Percentiles rank a stretch among this genome's conserved stretches.
These are phyloP conservation scores for Bertia moriformis DNA, from an alignment of 2,329 filamentous ascomycete species.

Conservation along the genomic window DNA sequence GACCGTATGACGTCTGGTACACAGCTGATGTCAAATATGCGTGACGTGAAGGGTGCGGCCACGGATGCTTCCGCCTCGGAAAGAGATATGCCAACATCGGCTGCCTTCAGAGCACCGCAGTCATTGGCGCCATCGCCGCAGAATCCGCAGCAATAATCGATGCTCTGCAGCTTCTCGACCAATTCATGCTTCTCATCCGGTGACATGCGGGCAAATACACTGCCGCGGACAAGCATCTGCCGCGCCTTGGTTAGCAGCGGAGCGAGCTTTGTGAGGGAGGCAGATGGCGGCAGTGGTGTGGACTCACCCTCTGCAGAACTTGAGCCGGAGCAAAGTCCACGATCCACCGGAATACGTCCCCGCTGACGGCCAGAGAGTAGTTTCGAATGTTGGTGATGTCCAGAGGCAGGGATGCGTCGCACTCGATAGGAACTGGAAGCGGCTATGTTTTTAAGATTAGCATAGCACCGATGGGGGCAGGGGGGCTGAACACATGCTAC, in stretches of 20 bases:
- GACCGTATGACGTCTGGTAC: constrained; percentile 80
- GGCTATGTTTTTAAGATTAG: constrained; percentile 32
- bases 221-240: constrained; percentile 77
- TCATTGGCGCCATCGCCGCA: constrained; percentile 97
- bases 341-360: constrained; percentile 93
- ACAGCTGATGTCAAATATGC: constrained; percentile 90
- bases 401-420: constrained; percentile 73
- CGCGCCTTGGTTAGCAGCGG: too few species aligned
- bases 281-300: background rate
- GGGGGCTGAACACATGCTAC: too few species aligned
- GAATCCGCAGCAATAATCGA: constrained; percentile 90
- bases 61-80: constrained; percentile 96
- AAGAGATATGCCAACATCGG: constrained; percentile 90
- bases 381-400: constrained; percentile 70
- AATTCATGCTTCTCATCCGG: constrained; percentile 97
- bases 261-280: background rate
- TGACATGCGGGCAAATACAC: constrained; percentile 96
- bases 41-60: constrained; percentile 87
- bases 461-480: background rate
- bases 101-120: constrained; percentile 89
- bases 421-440: constrained; percentile 52
- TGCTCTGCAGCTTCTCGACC: constrained; percentile 89
- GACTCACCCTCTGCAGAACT: constrained; percentile 52
- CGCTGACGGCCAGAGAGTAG: constrained; percentile 78
- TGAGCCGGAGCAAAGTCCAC: constrained; percentile 78